Conservation (phyloP, 148 eudicot genomes). For the Vaccinium macrocarpon region DNA sequence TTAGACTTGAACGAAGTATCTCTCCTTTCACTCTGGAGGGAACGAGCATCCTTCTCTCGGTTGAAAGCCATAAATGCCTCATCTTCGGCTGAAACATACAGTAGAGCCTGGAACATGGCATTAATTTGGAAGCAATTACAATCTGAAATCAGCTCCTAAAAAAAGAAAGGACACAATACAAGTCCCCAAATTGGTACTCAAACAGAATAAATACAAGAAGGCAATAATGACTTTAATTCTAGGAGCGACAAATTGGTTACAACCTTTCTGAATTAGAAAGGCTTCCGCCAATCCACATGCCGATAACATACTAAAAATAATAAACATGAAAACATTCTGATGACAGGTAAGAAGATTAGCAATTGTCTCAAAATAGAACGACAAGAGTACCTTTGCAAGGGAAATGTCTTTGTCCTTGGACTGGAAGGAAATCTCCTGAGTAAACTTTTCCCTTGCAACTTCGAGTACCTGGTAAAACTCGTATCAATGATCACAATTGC, state of each 20-base stretch:
- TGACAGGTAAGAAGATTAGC: slow-evolving; percentile 34
- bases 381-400: slow-evolving; percentile 70
- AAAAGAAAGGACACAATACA: background rate
- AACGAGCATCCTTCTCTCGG: slow-evolving; percentile 63
- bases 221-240: background rate
- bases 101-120: slow-evolving; percentile 56
- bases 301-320: background rate
- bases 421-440: slow-evolving; percentile 77
- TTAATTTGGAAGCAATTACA: slow-evolving; percentile 11
- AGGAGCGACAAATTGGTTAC: background rate
- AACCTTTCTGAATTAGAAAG: background rate
- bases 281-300: background rate
- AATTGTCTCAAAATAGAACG: slow-evolving; percentile 13
- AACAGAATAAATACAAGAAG: background rate
- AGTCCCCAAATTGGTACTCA: background rate
- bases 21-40: slow-evolving; percentile 54
- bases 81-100: slow-evolving; percentile 83
- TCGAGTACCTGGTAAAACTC: slow-evolving; percentile 51
- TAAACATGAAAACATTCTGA: slow-evolving; percentile 18
- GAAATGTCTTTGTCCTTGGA: slow-evolving; percentile 87
- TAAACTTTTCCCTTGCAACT: slow-evolving; percentile 82
- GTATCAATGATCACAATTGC: slow-evolving; percentile 13
- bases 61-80: slow-evolving; percentile 72
- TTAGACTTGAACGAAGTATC: slow-evolving; percentile 26
- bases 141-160: background rate